Evolutionary conservation across 2,329 filamentous ascomycete species (phyloP), one percentile per base, ranked within the genome.

Genomic region (Scedosporium boydii): DNA sequence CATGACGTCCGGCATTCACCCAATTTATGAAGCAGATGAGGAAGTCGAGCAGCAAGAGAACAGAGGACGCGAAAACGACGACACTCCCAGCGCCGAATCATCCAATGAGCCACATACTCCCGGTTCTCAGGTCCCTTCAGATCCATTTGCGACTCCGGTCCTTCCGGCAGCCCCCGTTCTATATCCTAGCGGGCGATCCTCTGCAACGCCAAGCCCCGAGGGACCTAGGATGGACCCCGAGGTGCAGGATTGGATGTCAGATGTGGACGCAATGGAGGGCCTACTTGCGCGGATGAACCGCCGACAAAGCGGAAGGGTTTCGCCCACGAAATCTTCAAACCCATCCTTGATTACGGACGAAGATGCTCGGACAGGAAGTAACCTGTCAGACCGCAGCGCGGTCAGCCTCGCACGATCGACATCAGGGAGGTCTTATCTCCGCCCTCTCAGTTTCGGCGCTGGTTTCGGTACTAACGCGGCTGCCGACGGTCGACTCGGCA

Each of bases 21-120:
- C 83, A 0, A 86, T 86, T 64, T 78, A 82, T 66, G 83, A 86
- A 65, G 82, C 81, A 7, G 82, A 83, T 46, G 82, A 85, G 65
- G 82, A 84, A 38, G 80, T 78, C 6, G 70, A 71, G 1, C 44
- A 60, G 41, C 69, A 69, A 48, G 68, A 68, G 38, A 65, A 66
- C 51, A 9, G 34, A 64, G 71, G 61, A 6, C 23, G 10, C 16
- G 23, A 23, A 29, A 55, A 23, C 6, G 48, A 41, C 16, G 46
- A n/a, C n/a, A 55, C 27, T 21, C 29, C 14, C 16, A 41, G n/a
- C 18, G 26, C 26, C 10, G 59, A 59, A 16, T 59, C 57, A 18
- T 14, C 59, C 2, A 44, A 38, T 23, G 34, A 56, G 21, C 69
- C 67, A 14, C 67, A 57, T 16, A 78, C 72, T 62, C 74, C 70